A percentile compares a stretch with the other conserved stretches of the same genome.
These are phyloP conservation scores for Scalesia atractyloides DNA, from an alignment of 129 eudicot species.

Conservation along the genomic window DNA sequence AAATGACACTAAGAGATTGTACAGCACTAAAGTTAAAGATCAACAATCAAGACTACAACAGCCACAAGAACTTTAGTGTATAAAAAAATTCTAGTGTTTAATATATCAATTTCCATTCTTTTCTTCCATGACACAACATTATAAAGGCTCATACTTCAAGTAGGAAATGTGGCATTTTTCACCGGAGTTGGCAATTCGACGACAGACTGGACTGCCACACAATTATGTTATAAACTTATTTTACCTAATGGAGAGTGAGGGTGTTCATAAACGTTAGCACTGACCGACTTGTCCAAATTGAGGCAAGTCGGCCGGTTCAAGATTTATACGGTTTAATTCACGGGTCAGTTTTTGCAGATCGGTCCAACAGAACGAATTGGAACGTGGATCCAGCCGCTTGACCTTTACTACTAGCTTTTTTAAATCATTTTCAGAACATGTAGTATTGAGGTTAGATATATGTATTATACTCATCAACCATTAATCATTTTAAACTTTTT, in stretches of 20 bases:
- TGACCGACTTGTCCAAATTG: neutral
- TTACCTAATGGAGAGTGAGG: neutral
- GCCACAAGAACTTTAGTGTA: neutral
- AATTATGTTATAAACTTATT: neutral
- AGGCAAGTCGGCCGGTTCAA: neutral
- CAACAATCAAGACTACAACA: neutral
- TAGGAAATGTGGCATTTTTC: neutral
- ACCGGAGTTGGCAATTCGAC: neutral
- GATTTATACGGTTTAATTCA: neutral
- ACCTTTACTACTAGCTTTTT: neutral
- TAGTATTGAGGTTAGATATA: neutral
- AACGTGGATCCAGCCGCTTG: neutral
- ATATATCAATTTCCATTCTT: neutral
- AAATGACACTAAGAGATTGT: neutral
- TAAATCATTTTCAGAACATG: neutral
- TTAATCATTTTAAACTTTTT: neutral
- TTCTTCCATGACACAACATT: neutral
- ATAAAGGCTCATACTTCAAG: slow-evolving; percentile 7
- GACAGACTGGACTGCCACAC: neutral
- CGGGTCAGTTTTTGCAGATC: neutral
- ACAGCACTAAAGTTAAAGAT: neutral
- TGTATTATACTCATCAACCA: neutral
- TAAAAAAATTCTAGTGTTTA: neutral
- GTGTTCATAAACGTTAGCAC: neutral
- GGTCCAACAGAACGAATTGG: neutral